Evolutionary conservation across 1,139 yeast genomes (phyloP), one percentile per base, ranked within the genome.

Genomic region (Blastobotrys buckinghamii): DNA sequence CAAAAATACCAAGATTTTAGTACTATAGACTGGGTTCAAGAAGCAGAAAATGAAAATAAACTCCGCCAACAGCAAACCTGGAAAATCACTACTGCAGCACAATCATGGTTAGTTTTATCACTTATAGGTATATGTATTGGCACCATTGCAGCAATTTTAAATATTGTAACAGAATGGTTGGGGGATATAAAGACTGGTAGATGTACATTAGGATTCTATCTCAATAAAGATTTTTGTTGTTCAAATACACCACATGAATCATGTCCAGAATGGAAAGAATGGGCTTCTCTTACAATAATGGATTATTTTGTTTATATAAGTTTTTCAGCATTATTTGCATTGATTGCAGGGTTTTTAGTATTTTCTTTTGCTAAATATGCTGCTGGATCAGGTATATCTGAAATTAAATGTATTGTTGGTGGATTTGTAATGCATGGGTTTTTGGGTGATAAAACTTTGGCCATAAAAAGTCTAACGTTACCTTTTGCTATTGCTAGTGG

Each of bases 311-410:
- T 78, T 1, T 90, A 81, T 62, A 73, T 88, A 2, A 12, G 69
- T 0, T 67, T 84, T 1, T 84, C 95, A 3, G 65, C 83, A 0
- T 19, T 70, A 0, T 81, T 90, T 61, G 84, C 94, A 0, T 67
- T 73, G 10, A 58, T 75, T 9, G 81, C 96, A 1, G 88, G 94
- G 0, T 65, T 74, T 13, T 64, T 88, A 41, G 96, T 94, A 42
- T 74, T 79, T 57, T 65, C 67, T 19, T 82, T 79, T 59, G 92
- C 96, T 0, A 96, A 96, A 0, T 76, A 82, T 50, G 98, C 98
- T 0, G 95, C 98, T 0, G 98, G 98, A 0, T 86, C 96, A 2
- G 98, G 98, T 0, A 94, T 94, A 44, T 84, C 97, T 5, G 99
- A 94, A 64, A 92, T 94, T 65, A 94, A 94, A 66, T 86, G 95